Evolutionary conservation across 208 protist genomes (phyloP).

Genomic region (Acanthamoeba lugdunensis): DNA sequence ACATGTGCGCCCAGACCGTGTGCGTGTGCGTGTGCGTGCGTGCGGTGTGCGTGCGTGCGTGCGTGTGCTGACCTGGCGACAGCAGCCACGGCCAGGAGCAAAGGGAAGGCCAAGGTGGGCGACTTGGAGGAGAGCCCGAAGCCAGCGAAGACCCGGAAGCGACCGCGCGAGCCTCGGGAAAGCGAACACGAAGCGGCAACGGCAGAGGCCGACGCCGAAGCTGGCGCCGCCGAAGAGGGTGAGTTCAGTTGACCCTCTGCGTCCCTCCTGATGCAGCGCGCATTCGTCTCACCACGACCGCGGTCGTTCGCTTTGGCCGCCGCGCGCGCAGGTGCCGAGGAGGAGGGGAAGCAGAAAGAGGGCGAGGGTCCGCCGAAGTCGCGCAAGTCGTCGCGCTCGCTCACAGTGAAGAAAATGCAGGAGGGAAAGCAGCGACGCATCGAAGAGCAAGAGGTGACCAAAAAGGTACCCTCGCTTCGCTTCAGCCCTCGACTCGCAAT

Average conservation of each 20-base stretch:
- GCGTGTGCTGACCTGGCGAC: not conserved
- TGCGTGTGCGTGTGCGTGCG: no score
- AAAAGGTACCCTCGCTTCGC: not conserved
- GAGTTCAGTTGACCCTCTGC: not conserved
- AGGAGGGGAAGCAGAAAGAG: conserved; percentile 7
- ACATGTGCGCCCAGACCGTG: no score
- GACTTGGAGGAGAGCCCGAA: not conserved
- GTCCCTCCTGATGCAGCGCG: no score
- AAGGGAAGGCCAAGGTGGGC: not conserved
- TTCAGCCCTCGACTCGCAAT: no score
- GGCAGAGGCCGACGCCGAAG: not conserved
- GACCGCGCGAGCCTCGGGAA: not conserved
- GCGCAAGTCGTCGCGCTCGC: conserved; percentile 41
- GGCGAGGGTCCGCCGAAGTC: conserved; percentile 49
- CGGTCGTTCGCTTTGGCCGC: no score
- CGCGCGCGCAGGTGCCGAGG: no score
- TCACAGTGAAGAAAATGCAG: conserved; percentile 31
- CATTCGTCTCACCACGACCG: not conserved
- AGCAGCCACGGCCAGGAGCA: not conserved
- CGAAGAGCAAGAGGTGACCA: conserved; percentile 27
- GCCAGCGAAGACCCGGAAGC: not conserved
- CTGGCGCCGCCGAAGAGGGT: not conserved
- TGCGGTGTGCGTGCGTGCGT: not conserved
- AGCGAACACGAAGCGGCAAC: not conserved
- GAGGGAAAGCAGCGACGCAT: conserved; percentile 25